Evolutionary conservation across 257 asterid species (phyloP).

Genomic region (Petunia axillaris): DNA sequence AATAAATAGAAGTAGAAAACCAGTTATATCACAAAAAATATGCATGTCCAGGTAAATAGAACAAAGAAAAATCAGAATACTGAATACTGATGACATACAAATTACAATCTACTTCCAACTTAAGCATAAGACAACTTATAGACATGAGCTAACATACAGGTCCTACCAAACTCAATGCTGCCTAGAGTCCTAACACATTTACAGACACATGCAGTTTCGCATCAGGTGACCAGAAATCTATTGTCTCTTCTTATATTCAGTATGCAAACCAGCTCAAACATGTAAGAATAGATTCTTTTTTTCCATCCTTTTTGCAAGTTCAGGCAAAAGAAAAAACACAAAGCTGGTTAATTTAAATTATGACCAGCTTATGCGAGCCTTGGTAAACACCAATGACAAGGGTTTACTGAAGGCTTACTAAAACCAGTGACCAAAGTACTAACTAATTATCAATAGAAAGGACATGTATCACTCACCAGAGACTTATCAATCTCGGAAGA

Average conservation of each 20-base stretch:
- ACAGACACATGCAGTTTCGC: background rate
- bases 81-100: background rate
- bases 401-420: background rate
- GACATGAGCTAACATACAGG: background rate
- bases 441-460: background rate
- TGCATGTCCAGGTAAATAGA: background rate
- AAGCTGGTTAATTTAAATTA: background rate
- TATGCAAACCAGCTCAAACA: background rate
- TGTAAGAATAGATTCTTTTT: background rate
- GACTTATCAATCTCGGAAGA: conserved; percentile 72
- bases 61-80: background rate
- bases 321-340: background rate
- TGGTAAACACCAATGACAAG: background rate
- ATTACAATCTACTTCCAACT: conserved; percentile 6
- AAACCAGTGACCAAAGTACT: background rate
- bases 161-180: conserved; percentile 11
- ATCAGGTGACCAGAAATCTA: background rate
- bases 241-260: conserved; percentile 10
- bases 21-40: background rate
- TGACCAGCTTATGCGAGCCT: background rate
- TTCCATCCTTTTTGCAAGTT: background rate
- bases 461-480: conserved; percentile 52
- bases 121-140: background rate
- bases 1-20: background rate
- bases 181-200: background rate